phyloP scores from a whole-genome alignment of 164 flowering plant species.

The Taxillus chinensis region DNA sequence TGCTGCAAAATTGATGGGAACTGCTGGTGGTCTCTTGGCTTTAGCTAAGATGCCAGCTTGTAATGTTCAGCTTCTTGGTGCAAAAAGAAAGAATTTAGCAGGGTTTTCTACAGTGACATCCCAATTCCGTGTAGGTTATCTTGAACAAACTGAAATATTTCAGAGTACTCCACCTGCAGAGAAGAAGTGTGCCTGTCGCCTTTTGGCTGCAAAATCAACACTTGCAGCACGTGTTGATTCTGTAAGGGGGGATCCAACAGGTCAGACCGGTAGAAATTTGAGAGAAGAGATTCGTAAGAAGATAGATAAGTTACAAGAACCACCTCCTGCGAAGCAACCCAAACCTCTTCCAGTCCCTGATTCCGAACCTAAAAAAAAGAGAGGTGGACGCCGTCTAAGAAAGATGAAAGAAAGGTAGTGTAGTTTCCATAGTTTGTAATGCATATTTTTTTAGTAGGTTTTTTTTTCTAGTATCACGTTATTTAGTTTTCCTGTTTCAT shows the following conservation, averaged over 20 bases:
- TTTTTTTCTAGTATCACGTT: neutral
- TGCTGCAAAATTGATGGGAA: slow-evolving; percentile 97
- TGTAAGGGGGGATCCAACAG: slow-evolving; percentile 76
- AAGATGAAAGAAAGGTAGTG: slow-evolving; percentile 89
- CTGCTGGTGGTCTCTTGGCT: slow-evolving; percentile 85
- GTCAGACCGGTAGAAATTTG: slow-evolving; percentile 62
- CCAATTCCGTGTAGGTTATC: slow-evolving; percentile 76
- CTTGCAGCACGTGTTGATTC: slow-evolving; percentile 91
- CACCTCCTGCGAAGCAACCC: slow-evolving; percentile 94
- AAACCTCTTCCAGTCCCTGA: slow-evolving; percentile 85
- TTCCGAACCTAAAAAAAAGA: slow-evolving; percentile 54
- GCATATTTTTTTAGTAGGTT: neutral
- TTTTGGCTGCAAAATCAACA: slow-evolving; percentile 81
- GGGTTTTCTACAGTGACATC: slow-evolving; percentile 93
- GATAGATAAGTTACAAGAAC: slow-evolving; percentile 95
- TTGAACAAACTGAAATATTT: slow-evolving; percentile 85
- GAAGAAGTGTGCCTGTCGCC: slow-evolving; percentile 79
- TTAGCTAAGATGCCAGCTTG: slow-evolving; percentile 98
- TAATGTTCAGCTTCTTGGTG: slow-evolving; percentile 94
- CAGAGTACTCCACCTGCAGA: slow-evolving; percentile 83
- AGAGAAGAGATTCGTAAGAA: slow-evolving; percentile 60
- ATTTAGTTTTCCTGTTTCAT: neutral
- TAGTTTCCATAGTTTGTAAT: neutral
- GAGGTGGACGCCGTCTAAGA: slow-evolving; percentile 91
- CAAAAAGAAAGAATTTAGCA: slow-evolving; percentile 77